phyloP scores from a whole-genome alignment of 2,329 filamentous ascomycete genomes.

The Clonostachys sp. region DNA sequence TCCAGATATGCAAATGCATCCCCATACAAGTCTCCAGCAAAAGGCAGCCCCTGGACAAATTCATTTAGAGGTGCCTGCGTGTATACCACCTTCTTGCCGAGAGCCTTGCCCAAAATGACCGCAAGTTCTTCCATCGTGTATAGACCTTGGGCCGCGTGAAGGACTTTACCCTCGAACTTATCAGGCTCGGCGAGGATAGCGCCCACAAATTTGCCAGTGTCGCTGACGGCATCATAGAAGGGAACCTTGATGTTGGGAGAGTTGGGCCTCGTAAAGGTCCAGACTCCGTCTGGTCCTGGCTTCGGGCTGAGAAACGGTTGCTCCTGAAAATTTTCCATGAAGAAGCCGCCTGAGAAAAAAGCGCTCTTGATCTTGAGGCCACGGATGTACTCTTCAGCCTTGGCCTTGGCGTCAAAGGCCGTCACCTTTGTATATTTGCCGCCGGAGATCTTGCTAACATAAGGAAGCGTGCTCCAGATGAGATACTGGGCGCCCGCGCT shows the following conservation, averaged over 20 bases:
- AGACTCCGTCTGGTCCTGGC: background rate
- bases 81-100: background rate
- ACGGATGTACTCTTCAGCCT: constrained; percentile 53
- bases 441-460: constrained; percentile 26
- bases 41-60: background rate
- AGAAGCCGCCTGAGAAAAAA: constrained; percentile 33
- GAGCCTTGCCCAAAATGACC: background rate
- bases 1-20: background rate
- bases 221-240: background rate
- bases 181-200: background rate
- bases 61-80: background rate
- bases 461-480: constrained; percentile 38
- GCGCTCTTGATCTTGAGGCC: constrained; percentile 33
- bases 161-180: background rate
- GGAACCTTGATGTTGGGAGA: background rate
- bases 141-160: background rate
- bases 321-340: constrained; percentile 34
- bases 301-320: background rate
- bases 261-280: background rate
- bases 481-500: constrained; percentile 36
- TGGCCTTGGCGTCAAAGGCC: constrained; percentile 54
- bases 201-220: background rate
- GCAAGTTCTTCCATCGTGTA: background rate
- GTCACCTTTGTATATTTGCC: constrained; percentile 29
- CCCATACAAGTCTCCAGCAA: background rate